Base-by-base conservation (phyloP, 805 yeast species). In the Teunomyces lycoperdinae region DNA sequence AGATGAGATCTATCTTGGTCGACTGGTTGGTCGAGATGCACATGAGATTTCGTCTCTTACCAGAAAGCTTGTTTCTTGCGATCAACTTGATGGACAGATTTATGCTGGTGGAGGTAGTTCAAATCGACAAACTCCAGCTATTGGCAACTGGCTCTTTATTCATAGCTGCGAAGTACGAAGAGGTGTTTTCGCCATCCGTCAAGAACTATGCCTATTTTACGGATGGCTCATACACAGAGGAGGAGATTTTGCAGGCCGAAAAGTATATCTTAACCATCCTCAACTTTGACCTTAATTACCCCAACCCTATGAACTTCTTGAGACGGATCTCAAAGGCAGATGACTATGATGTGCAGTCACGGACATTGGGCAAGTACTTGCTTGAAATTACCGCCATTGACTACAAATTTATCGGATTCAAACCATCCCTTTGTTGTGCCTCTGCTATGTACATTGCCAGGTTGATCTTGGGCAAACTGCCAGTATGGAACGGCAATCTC, bases 11-110 rank as follows among this genome's bases (percentile, higher is more conserved):
- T 6, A 87, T 90, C 45, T 71, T 90, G 49, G 89, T 90, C n/a
- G 96, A 91, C 68, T 90, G 97, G 97, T 74, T 90, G 55, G 89
- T 89, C 9, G 95, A 89, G 62, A 91, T 90, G 63, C 97, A 89
- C 70, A 74, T 83, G 55, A 79, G 88, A 63, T 90, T 90, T 67
- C 78, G 91, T 54, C 76, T 91, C 52, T 74, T 86, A 38, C 96
- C 96, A 1, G 97, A 90, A 67, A 88, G 96, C 7, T 76, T 91
- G 48, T 87, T 81, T 59, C 71, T 90, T 48, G 89, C 96, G 4
- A 85, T 88, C 47, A 89, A 89, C 66, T 68, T 88, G 46, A 85
- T 90, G 88, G 97, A 91, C 68, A 71, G 97, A 55, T 89, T 87
- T 66, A 79, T 91, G 79, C 80, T 90, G 6, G 70, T 76, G 46